These are phyloP conservation scores for Zygosaccharomyces siamensis DNA, from an alignment of 805 yeast species.

Conservation along the genomic window DNA sequence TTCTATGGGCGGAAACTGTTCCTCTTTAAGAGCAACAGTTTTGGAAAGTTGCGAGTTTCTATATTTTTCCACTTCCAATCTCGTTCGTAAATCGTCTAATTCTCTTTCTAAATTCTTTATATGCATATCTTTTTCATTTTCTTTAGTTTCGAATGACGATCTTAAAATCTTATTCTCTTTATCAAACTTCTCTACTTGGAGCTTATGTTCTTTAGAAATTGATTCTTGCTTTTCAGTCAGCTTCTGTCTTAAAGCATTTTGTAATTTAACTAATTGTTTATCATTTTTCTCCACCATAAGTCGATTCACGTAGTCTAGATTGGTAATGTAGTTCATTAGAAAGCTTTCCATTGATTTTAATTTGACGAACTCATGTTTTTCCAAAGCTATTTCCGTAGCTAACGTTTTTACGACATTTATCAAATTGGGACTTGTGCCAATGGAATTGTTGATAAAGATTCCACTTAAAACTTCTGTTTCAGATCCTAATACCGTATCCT, in stretches of 20 bases:
- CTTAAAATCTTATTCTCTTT: conserved; percentile 16
- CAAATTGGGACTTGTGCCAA: conserved; percentile 51
- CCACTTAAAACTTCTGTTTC: conserved; percentile 49
- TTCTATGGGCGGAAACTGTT: conserved; percentile 1
- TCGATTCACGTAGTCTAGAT: conserved; percentile 30
- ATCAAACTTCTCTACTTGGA: conserved; percentile 18
- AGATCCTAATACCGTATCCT: conserved; percentile 47
- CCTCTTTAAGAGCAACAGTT: conserved; percentile 6
- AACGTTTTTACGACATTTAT: conserved; percentile 53
- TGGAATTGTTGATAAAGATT: conserved; percentile 53
- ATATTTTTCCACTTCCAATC: conserved; percentile 33
- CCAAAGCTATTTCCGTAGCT: conserved; percentile 50
- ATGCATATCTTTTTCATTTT: conserved; percentile 14
- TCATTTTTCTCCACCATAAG: conserved; percentile 33
- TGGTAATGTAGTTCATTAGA: conserved; percentile 44
- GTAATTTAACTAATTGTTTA: conserved; percentile 26
- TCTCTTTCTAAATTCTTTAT: conserved; percentile 24
- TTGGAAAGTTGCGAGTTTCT: conserved; percentile 25
- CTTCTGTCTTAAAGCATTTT: conserved; percentile 28
- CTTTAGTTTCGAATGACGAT: conserved; percentile 11
- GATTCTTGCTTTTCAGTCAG: conserved; percentile 27
- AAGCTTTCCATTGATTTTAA: conserved; percentile 52
- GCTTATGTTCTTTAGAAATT: conserved; percentile 19
- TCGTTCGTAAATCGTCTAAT: conserved; percentile 32
- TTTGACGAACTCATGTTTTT: conserved; percentile 55